Evolutionary conservation across 2,329 filamentous ascomycete genomes (phyloP).

Genomic region (Sporothrix phasma): DNA sequence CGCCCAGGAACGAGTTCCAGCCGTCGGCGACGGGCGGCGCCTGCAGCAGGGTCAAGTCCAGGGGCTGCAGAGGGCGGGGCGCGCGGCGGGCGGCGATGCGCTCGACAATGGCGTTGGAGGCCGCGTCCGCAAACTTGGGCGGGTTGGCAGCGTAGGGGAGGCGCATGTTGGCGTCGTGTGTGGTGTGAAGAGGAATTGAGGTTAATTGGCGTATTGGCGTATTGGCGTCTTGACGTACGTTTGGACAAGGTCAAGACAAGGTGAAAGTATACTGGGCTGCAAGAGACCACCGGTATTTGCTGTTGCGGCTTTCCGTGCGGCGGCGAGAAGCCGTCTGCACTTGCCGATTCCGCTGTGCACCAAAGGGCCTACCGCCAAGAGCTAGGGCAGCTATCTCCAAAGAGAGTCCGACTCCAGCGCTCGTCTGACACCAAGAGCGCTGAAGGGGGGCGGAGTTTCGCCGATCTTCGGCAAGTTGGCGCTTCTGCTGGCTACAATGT

Average conservation of each 20-base stretch:
- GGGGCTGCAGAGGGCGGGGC: slow-evolving; percentile 59
- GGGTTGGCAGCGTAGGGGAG: slow-evolving; percentile 54
- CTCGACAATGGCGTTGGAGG: slow-evolving; percentile 47
- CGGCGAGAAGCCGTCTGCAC: background rate
- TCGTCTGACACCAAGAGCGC: no score
- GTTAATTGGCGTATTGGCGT: no score
- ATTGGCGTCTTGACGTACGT: background rate
- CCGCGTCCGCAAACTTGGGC: slow-evolving; percentile 33
- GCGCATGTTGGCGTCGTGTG: slow-evolving; percentile 41
- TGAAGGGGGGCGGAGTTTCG: background rate
- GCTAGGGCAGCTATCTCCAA: background rate
- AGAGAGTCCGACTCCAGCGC: background rate
- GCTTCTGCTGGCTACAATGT: background rate
- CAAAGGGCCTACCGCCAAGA: no score
- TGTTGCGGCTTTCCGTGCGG: background rate
- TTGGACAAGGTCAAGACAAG: background rate
- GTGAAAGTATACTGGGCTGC: no score
- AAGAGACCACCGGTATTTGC: background rate
- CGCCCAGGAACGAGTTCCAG: slow-evolving; percentile 61
- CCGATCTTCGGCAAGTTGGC: background rate
- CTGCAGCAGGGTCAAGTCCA: slow-evolving; percentile 71
- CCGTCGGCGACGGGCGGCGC: slow-evolving; percentile 65
- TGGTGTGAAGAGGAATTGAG: background rate
- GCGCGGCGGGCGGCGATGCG: slow-evolving; percentile 56
- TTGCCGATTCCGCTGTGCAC: background rate